Evolutionary conservation across 495 filamentous ascomycete species (phyloP), one percentile per base, ranked within the genome.

Genomic region (Rostrohypoxylon terebratum): DNA sequence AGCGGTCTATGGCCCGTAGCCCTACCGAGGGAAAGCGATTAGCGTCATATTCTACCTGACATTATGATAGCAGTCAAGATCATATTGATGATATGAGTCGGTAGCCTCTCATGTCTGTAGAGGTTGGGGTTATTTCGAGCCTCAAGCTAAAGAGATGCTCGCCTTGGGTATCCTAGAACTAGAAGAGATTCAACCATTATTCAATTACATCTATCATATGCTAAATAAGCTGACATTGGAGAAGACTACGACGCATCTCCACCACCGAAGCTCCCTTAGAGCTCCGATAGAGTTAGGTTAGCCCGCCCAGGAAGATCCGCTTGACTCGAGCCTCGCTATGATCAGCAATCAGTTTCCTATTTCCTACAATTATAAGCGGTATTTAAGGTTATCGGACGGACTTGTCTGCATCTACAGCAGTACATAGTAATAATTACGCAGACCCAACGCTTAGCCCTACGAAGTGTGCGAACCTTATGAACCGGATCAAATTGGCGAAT

Each of bases 301-400:
- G 9, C 16, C 47, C 13, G 4, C 9, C 4, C 20, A 18, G 16
- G 42, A 3, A 54, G 10, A 55, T 55, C 31, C 51, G 21, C 34
- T 47, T 74, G 67, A 71, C 66, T 74, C 71, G 66, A 44, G 33
- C 23, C 23, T 47, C 59, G 10, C 55, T 51, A 48, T 36, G 63
- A 44, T 11, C 16, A 66, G n/a, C 23, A 25, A 23, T 13, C 11
- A 18, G 23, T 14, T 8, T 59, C 40, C 42, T 57, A 57, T 33
- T 44, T n/a, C n/a, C n/a, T n/a, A n/a, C n/a, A n/a, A n/a, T n/a
- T n/a, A 59, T 50, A 31, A 45, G 16, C 59, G 59, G 2, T 1
- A 55, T 40, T 40, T 45, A 38, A 28, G 18, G 36, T 38, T 50
- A 20, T 31, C 48, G 23, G 38, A 23, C 40, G 34, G 58, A 18